Base-by-base conservation (phyloP, 225 moss, liverwort and hornwort genomes). In the Takakia lepidozioides region DNA sequence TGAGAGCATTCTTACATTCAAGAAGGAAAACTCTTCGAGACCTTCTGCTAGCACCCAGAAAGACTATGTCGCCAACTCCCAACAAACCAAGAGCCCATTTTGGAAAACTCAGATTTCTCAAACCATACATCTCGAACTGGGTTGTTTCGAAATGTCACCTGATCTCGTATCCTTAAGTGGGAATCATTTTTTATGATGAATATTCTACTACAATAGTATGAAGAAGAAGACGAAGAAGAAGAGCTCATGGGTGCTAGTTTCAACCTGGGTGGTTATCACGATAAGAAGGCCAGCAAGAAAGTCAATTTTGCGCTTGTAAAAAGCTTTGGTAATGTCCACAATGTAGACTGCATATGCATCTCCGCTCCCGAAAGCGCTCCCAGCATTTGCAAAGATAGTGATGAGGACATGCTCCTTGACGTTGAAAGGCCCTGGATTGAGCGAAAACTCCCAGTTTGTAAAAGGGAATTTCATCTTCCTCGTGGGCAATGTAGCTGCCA, bases 261-360 rank as follows among this genome's bases (percentile, higher is more conserved):
- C 42, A 62, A 81, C 81, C 77, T 81, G 81, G 27, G 81, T 81
- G 41, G 81, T 76, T 25, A 81, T 69, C 19, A 72, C 73, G 56
- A 81, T 76, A 48, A 81, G 14, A 34, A 81, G 27, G 36, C 66
- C 78, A 11, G 70, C 82, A 25, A 82, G 66, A 43, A 82, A 82
- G 4, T 69, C 73, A 27, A 78, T 62, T 30, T 55, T 49, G 57
- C 66, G 73, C 58, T 64, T 78, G 67, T 82, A 82, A 20, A 66
- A 73, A 17, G 72, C 73, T 58, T 82, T 78, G 25, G 70, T 55
- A 8, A 82, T 78, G 32, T 68, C 74, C 11, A 78, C 78, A 25
- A 82, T 78, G 11, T 42, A 19, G 46, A 82, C 67, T 21, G 82
- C 77, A 52, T 82, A 82, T 27, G 78, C 82, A 5, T 70, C 82